These are phyloP conservation scores for Gracilaria vermiculophylla DNA, from an alignment of 23 red algal species.

Conservation along the genomic window DNA sequence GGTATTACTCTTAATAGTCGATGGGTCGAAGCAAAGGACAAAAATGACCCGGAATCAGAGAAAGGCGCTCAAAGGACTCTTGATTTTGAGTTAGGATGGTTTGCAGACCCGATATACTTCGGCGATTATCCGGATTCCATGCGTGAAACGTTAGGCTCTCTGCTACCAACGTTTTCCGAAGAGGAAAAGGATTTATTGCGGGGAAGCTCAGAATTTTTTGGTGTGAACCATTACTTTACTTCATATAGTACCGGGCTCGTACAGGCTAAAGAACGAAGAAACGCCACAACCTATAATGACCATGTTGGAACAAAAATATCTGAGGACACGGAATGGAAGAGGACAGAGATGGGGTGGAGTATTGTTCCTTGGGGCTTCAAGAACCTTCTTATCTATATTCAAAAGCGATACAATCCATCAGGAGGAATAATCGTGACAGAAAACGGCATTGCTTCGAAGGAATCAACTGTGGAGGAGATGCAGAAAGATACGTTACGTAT, in stretches of 20 bases:
- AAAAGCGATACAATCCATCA: conserved; percentile 26
- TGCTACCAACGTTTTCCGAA: conserved; percentile 40
- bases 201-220: conserved; percentile 72
- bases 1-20: conserved; percentile 60
- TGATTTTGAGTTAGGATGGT: conserved; percentile 75
- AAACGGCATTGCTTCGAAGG: conserved; percentile 50
- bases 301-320: neutral
- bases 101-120: conserved; percentile 61
- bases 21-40: conserved; percentile 38
- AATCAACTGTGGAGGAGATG: conserved; percentile 14
- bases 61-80: conserved; percentile 16
- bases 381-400: conserved; percentile 49
- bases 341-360: conserved; percentile 74
- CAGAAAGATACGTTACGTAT: conserved; percentile 10
- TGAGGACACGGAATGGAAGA: conserved; percentile 12
- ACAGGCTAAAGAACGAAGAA: neutral
- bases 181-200: conserved; percentile 45
- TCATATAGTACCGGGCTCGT: neutral
- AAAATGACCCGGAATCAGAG: neutral
- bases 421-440: conserved; percentile 71
- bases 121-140: conserved; percentile 65
- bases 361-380: conserved; percentile 70
- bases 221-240: conserved; percentile 71
- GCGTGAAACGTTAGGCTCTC: conserved; percentile 20
- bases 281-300: neutral